A percentile compares a stretch with the other conserved stretches of the same genome.
Evolutionary conservation across 2,329 filamentous ascomycete genomes (phyloP).

Genomic region (Xylaria multiplex): DNA sequence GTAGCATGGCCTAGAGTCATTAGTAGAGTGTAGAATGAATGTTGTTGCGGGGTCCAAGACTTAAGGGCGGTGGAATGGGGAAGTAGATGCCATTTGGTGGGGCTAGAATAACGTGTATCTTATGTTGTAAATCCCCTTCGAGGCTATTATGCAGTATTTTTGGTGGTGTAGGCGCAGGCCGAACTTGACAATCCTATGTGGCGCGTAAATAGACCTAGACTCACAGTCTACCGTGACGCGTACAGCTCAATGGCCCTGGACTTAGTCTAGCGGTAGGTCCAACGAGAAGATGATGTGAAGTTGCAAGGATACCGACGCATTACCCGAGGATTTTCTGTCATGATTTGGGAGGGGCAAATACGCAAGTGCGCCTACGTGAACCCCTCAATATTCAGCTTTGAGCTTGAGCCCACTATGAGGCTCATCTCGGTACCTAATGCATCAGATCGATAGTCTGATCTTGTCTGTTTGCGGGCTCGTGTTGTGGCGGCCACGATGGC

Average conservation of each 20-base stretch:
- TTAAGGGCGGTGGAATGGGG: not conserved
- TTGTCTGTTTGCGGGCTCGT: constrained; percentile 9
- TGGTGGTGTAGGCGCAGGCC: not conserved
- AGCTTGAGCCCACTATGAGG: constrained; percentile 22
- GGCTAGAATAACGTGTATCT: not conserved
- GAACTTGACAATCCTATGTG: not conserved
- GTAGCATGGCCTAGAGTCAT: not conserved
- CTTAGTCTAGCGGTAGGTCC: not conserved
- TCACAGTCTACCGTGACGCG: not conserved
- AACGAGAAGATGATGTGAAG: not conserved
- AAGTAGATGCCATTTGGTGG: not conserved
- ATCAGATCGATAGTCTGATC: constrained; percentile 20
- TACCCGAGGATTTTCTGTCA: not conserved
- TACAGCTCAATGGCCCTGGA: constrained; percentile 6
- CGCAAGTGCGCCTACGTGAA: not conserved
- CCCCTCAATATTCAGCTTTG: constrained; percentile 6
- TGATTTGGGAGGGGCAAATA: not conserved
- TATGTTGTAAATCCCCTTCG: not conserved
- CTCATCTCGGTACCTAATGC: constrained; percentile 23
- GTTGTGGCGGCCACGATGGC: constrained; percentile 16
- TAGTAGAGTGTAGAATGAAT: not conserved
- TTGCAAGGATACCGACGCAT: not conserved
- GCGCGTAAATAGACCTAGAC: not conserved
- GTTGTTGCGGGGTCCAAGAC: not conserved
- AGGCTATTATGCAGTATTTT: not conserved